phyloP scores from a whole-genome alignment of 2,329 filamentous ascomycete species.

The Colletotrichum acutatum region DNA sequence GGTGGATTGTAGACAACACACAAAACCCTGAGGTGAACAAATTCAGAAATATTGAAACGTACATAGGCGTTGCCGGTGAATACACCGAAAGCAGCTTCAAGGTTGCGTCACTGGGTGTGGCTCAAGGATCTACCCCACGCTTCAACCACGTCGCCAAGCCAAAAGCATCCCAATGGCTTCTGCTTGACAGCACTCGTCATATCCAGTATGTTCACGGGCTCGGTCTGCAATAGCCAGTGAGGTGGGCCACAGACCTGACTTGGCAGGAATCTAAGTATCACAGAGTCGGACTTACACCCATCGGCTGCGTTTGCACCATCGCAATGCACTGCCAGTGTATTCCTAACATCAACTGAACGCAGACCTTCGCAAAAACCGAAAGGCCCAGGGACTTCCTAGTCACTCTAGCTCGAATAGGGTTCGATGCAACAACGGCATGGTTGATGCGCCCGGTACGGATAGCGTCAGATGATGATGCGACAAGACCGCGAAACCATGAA shows the following conservation, averaged over 20 bases:
- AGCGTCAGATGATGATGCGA: conserved; percentile 11
- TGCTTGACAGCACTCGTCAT: not conserved
- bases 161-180: not conserved
- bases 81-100: conserved; percentile 9
- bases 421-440: conserved; percentile 4
- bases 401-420: not conserved
- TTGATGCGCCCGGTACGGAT: conserved; percentile 10
- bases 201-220: not conserved
- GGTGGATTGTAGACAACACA: conserved; percentile 9
- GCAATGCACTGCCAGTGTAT: not conserved
- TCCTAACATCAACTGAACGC: not conserved
- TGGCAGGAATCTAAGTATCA: not conserved
- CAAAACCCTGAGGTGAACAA: conserved; percentile 2
- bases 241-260: not conserved
- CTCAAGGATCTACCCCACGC: conserved; percentile 14
- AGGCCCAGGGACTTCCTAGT: not conserved
- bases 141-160: conserved; percentile 5
- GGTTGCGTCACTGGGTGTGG: conserved; percentile 21
- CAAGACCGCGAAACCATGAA: not conserved
- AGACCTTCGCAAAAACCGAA: not conserved
- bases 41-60: not conserved
- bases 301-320: not conserved
- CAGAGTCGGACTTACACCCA: not conserved
- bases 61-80: not conserved
- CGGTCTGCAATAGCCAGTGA: not conserved